Evolutionary conservation across 441 rosid species (phyloP), one percentile per base, ranked within the genome.

Genomic region (Gossypium davidsonii): DNA sequence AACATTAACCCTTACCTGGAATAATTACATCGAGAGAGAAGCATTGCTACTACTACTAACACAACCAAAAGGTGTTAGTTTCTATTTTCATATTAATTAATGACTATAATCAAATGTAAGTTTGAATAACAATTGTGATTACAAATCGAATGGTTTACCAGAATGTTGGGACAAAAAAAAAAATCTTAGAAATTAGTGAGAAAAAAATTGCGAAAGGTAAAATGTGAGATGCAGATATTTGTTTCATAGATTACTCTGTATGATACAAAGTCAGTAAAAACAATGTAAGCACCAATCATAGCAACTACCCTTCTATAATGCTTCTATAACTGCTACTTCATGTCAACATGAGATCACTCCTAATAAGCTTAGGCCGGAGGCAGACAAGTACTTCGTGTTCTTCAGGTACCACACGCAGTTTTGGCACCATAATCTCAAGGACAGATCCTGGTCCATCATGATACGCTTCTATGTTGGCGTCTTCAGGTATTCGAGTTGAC

Each of bases 321-420:
- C 61, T 71, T 70, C 74, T 70, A 60, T 44, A 37, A 48, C 18
- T 17, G 37, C 60, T 69, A 62, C 62, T 28, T 86, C 83, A 87
- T 2, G 93, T 86, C 75, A 87, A 79, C 87, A 83, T 77, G 44
- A 86, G 89, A 75, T 87, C 91, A 42, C 80, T 89, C 68, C 83
- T 87, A 23, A 86, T 86, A 7, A 84, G 88, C 73, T 88, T 84
- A 21, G 89, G 86, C 31, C 89, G 88, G 23, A 89, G 88, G 77
- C 91, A 89, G 59, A 89, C 93, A 21, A 80, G 86, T 28, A 89
- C 90, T 81, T 89, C 91, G 10, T 87, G 93, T 76, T 89, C 93
- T 83, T 87, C 90, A 0, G 85, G 87, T 4, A 88, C 86, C 71
- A 80, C 83, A n/a, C 79, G 84, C n/a, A 85, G 85, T 76, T 87